These are phyloP conservation scores for Lactuca saligna DNA, from an alignment of 129 eudicot genomes.

Conservation along the genomic window DNA sequence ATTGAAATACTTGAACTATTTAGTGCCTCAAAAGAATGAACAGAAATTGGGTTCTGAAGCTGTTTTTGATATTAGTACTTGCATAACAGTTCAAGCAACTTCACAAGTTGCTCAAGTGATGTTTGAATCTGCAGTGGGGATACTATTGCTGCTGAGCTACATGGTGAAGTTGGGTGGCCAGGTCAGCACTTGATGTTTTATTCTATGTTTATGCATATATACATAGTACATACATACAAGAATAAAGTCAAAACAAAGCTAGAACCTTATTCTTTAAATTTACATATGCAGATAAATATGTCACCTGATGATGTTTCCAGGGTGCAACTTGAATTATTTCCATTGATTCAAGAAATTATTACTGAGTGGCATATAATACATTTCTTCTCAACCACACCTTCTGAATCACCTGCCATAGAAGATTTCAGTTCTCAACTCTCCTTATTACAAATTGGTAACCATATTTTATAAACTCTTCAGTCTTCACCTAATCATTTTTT, in stretches of 20 bases:
- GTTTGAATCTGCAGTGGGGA: slow-evolving; percentile 85
- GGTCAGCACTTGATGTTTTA: slow-evolving; percentile 44
- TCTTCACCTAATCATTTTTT: slow-evolving; percentile 6
- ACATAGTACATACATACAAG: neutral
- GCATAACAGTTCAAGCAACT: slow-evolving; percentile 69
- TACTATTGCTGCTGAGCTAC: slow-evolving; percentile 72
- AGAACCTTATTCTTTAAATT: slow-evolving; percentile 15
- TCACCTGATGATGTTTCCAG: slow-evolving; percentile 72
- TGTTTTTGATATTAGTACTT: slow-evolving; percentile 41
- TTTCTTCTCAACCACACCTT: slow-evolving; percentile 77
- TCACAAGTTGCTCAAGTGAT: slow-evolving; percentile 84
- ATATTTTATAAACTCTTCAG: slow-evolving; percentile 4
- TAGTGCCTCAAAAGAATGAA: slow-evolving; percentile 69
- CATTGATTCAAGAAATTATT: slow-evolving; percentile 78
- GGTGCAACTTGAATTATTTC: slow-evolving; percentile 74
- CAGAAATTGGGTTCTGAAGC: slow-evolving; percentile 45
- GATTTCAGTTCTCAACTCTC: slow-evolving; percentile 89
- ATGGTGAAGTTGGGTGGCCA: slow-evolving; percentile 82
- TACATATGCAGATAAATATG: slow-evolving; percentile 71
- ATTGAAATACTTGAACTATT: slow-evolving; percentile 58
- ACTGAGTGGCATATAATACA: slow-evolving; percentile 91
- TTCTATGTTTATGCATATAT: neutral
- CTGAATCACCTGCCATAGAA: slow-evolving; percentile 74
- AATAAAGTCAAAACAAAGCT: neutral
- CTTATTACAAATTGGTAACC: slow-evolving; percentile 72